Evolutionary conservation across 1,284 basidiomycete genomes (phyloP).

Genomic region (Ustilago crameri): DNA sequence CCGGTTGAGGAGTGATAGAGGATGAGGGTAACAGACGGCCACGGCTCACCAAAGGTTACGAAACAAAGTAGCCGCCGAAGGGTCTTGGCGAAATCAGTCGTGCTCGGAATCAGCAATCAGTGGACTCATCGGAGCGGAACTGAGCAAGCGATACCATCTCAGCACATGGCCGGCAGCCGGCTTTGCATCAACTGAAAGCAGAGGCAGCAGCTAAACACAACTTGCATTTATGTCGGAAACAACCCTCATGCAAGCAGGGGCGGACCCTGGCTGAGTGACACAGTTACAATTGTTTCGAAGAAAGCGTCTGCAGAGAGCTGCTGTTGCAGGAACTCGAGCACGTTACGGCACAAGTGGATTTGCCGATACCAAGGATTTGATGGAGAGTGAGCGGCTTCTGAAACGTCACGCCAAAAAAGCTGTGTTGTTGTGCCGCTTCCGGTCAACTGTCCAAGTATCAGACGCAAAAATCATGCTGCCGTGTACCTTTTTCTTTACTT

Average conservation of each 20-base stretch:
- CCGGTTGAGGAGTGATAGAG: background rate
- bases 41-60: background rate
- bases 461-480: background rate
- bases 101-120: constrained; percentile 10
- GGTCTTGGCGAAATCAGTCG: constrained; percentile 9
- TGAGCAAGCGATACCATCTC: no score
- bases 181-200: no score
- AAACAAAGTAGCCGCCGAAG: constrained; percentile 3
- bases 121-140: background rate
- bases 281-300: no score
- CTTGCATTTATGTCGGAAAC: no score
- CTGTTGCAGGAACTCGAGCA: background rate
- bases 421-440: background rate
- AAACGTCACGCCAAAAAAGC: background rate
- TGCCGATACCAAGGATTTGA: background rate
- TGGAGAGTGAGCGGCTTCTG: no score
- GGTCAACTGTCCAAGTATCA: no score
- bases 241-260: no score
- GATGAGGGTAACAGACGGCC: background rate
- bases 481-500: background rate
- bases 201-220: no score
- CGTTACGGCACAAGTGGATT: constrained; percentile 10
- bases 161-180: no score
- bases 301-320: no score
- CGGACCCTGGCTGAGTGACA: no score